Conservation (phyloP, 192 early-diverging fungal genomes). For the Coemansia sp. region DNA sequence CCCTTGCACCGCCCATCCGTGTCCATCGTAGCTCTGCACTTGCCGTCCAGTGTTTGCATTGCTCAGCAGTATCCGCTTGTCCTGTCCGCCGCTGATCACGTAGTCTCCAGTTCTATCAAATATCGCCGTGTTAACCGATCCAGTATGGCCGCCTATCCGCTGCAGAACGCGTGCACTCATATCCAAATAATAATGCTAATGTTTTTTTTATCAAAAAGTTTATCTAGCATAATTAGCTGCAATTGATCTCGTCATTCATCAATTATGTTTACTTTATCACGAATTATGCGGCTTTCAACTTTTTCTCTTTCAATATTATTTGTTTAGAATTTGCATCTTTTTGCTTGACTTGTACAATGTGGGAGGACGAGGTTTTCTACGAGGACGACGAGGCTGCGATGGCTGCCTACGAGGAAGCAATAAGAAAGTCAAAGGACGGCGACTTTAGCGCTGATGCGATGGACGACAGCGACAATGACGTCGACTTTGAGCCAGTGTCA, state of each 20-base stretch:
- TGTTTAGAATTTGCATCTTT: not conserved
- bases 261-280: too few species aligned
- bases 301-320: not conserved
- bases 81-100: constrained; percentile 74
- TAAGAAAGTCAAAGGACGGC: constrained; percentile 3
- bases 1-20: constrained; percentile 79
- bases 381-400: constrained; percentile 53
- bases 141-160: constrained; percentile 62
- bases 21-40: constrained; percentile 79
- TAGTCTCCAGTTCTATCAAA: constrained; percentile 81
- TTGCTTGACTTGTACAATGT: constrained; percentile 14
- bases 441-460: constrained; percentile 7
- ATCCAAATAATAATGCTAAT: not conserved
- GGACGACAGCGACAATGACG: constrained; percentile 33
- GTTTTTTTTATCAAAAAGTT: too few species aligned
- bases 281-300: not conserved
- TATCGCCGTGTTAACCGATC: constrained; percentile 64
- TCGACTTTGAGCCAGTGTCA: constrained; percentile 32
- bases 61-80: constrained; percentile 70
- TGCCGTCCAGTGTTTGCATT: constrained; percentile 65
- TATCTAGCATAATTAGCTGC: too few species aligned
- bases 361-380: constrained; percentile 44
- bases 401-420: constrained; percentile 40
- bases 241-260: too few species aligned
- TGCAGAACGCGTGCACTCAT: constrained; percentile 25